These are phyloP conservation scores for Alternaria ethzedia DNA, from an alignment of 2,329 filamentous ascomycete genomes.

Conservation along the genomic window DNA sequence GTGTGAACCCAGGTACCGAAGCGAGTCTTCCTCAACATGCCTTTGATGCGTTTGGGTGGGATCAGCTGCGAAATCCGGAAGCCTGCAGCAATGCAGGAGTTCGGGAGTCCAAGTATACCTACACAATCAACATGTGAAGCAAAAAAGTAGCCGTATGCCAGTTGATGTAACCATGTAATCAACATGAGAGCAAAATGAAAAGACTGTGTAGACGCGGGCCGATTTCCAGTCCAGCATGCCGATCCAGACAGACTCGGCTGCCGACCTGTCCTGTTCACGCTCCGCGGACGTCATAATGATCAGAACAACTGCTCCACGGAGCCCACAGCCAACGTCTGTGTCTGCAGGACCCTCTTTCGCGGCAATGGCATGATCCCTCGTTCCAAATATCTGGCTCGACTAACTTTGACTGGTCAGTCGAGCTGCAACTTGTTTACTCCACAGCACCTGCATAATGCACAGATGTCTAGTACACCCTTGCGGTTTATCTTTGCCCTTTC, in stretches of 20 bases:
- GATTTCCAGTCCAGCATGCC: not conserved
- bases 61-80: not conserved
- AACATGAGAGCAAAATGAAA: not conserved
- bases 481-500: not conserved
- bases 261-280: not conserved
- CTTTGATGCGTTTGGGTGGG: not conserved
- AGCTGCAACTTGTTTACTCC: not conserved
- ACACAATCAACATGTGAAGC: not conserved
- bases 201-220: not conserved
- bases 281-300: constrained; percentile 2
- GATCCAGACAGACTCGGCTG: not conserved
- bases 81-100: not conserved
- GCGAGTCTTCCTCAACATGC: not conserved
- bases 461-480: not conserved
- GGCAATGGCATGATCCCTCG: not conserved
- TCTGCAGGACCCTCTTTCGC: not conserved
- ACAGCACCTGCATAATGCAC: constrained; percentile 2
- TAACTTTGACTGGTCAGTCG: not conserved
- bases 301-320: not conserved
- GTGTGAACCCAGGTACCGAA: not conserved
- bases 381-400: not conserved
- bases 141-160: not conserved
- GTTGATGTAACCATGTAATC: not conserved
- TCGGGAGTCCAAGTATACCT: not conserved
- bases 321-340: not conserved